Evolutionary conservation across 2,329 filamentous ascomycete genomes (phyloP).

Genomic region (Curvularia eragrostidis): DNA sequence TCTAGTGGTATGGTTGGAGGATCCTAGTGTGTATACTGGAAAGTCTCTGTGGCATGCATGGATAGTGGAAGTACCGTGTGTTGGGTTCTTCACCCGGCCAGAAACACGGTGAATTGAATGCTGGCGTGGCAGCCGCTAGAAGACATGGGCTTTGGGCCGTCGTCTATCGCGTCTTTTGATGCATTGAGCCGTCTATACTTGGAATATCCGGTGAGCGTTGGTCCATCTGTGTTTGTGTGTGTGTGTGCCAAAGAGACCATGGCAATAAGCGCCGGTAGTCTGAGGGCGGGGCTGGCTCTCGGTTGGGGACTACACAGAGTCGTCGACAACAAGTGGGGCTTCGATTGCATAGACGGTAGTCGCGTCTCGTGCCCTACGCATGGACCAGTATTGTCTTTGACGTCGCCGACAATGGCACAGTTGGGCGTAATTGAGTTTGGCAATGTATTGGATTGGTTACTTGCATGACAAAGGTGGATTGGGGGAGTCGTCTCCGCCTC

Average conservation of each 20-base stretch:
- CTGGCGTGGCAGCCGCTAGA: slow-evolving; percentile 10
- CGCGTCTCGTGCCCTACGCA: slow-evolving; percentile 2
- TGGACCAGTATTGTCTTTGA: slow-evolving; percentile 3
- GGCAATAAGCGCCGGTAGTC: slow-evolving; percentile 35
- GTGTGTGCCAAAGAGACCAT: slow-evolving; percentile 29
- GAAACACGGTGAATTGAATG: slow-evolving; percentile 1
- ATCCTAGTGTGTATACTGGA: not conserved
- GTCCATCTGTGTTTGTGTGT: slow-evolving; percentile 27
- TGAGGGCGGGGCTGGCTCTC: slow-evolving; percentile 23
- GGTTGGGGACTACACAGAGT: slow-evolving; percentile 13
- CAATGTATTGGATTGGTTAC: not conserved
- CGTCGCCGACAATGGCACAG: not conserved
- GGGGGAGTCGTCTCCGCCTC: slow-evolving; percentile 13
- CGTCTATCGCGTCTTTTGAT: slow-evolving; percentile 5
- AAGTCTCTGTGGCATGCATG: not conserved
- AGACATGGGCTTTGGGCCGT: slow-evolving; percentile 2
- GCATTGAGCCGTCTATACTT: not conserved
- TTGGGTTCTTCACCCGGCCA: not conserved
- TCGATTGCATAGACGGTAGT: slow-evolving; percentile 3
- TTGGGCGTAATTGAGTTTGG: not conserved
- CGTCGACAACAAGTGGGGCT: too few relatives aligned
- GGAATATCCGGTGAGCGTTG: slow-evolving; percentile 14
- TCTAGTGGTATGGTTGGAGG: not conserved
- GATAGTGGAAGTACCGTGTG: not conserved
- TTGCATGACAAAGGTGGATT: not conserved